A percentile compares a stretch with the other conserved stretches of the same genome.
Evolutionary conservation across 108 stramenopile genomes (phyloP).

Genomic region (Mediolabrus comicus): DNA sequence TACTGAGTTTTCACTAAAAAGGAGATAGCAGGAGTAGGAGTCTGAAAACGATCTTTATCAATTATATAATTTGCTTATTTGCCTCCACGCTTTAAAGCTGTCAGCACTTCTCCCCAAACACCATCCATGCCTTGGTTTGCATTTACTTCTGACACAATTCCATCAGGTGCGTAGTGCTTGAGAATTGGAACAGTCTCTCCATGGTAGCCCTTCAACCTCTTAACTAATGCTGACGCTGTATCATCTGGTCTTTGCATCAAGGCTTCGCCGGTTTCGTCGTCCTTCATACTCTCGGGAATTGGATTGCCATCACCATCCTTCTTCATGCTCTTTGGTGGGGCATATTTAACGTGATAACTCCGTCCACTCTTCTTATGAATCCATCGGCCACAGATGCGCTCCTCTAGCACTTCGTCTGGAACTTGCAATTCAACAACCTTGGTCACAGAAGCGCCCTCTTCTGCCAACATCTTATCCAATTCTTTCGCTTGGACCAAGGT

Average conservation of each 20-base stretch:
- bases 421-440: slow-evolving; percentile 93
- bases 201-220: slow-evolving; percentile 93
- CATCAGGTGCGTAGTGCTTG: slow-evolving; percentile 89
- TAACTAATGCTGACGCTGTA: slow-evolving; percentile 86
- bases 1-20: no score
- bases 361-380: slow-evolving; percentile 93
- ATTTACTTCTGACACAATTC: slow-evolving; percentile 83
- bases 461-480: slow-evolving; percentile 91
- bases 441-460: slow-evolving; percentile 88
- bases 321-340: slow-evolving; percentile 90
- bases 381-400: slow-evolving; percentile 97
- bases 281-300: slow-evolving; percentile 77
- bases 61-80: no score
- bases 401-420: slow-evolving; percentile 93
- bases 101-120: slow-evolving; percentile 82
- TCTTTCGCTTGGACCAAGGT: slow-evolving; percentile 94
- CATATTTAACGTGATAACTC: slow-evolving; percentile 96
- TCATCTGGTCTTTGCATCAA: slow-evolving; percentile 97
- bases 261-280: slow-evolving; percentile 93
- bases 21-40: no score
- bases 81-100: slow-evolving; percentile 64
- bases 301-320: slow-evolving; percentile 59
- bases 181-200: slow-evolving; percentile 95
- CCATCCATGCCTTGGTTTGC: slow-evolving; percentile 91
- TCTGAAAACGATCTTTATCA: no score